These are phyloP conservation scores for Inga laurina DNA, from an alignment of 306 rosid genomes.

Conservation along the genomic window DNA sequence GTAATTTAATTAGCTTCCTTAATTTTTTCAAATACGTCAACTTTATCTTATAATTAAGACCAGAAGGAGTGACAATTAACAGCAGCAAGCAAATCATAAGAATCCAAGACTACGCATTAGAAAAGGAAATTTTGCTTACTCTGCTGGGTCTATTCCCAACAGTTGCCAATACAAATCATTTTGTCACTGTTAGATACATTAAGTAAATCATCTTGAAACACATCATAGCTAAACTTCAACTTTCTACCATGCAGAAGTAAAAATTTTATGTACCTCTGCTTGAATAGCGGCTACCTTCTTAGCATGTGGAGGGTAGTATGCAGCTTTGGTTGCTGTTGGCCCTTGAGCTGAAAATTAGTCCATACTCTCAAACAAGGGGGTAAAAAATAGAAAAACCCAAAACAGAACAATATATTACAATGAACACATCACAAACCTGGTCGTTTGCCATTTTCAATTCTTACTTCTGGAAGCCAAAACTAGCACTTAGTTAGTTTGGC, in stretches of 20 bases:
- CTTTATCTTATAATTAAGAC: too few species aligned
- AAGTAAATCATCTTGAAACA: slow-evolving; percentile 14
- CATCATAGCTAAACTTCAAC: too few species aligned
- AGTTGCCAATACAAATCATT: slow-evolving; percentile 57
- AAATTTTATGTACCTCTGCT: slow-evolving; percentile 68
- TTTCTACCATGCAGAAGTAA: background rate
- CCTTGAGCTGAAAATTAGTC: slow-evolving; percentile 60
- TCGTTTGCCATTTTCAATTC: slow-evolving; percentile 62
- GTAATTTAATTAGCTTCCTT: too few species aligned
- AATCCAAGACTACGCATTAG: background rate
- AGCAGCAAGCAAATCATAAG: slow-evolving; percentile 21
- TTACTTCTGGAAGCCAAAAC: too few species aligned
- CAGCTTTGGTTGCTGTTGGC: slow-evolving; percentile 57
- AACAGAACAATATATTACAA: slow-evolving; percentile 15
- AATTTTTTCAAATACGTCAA: too few species aligned
- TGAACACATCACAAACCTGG: slow-evolving; percentile 53
- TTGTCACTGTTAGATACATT: slow-evolving; percentile 34
- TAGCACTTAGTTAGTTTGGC: too few species aligned
- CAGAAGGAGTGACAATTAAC: too few species aligned
- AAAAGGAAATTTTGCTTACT: slow-evolving; percentile 47
- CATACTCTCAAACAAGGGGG: slow-evolving; percentile 30
- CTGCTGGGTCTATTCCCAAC: slow-evolving; percentile 69
- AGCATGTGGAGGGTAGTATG: slow-evolving; percentile 94
- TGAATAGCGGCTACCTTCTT: slow-evolving; percentile 74
- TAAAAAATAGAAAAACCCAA: slow-evolving; percentile 6